These are phyloP conservation scores for Mycena amicta DNA, from an alignment of 768 basidiomycete species.

Conservation along the genomic window DNA sequence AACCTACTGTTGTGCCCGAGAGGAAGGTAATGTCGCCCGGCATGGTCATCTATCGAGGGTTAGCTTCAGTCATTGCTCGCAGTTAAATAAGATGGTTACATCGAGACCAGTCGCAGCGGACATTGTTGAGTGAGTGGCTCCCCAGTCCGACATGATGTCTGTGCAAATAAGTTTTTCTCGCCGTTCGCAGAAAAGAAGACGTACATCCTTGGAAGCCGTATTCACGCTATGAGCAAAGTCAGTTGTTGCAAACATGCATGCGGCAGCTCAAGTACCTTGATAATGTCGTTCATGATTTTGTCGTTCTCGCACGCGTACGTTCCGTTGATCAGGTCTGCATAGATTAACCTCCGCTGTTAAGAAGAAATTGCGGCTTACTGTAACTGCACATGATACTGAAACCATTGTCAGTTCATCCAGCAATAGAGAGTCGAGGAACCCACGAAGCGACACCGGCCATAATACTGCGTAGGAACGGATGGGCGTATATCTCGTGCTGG, in stretches of 20 bases:
- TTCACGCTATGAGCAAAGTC: constrained; percentile 40
- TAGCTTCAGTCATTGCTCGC: too few species aligned
- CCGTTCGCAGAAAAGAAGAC: constrained; percentile 20
- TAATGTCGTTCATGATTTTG: constrained; percentile 69
- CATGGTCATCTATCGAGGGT: constrained; percentile 63
- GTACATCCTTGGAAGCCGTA: constrained; percentile 76
- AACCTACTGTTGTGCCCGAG: constrained; percentile 26
- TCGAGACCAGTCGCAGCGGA: constrained; percentile 65
- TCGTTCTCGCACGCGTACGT: constrained; percentile 79
- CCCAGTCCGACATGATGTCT: constrained; percentile 79
- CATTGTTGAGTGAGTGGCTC: constrained; percentile 58
- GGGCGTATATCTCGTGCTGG: constrained; percentile 72
- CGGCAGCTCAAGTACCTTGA: constrained; percentile 42
- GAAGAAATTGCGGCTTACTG: constrained; percentile 1
- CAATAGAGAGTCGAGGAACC: background rate
- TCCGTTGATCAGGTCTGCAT: constrained; percentile 62
- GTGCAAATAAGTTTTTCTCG: background rate
- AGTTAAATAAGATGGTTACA: constrained; percentile 44
- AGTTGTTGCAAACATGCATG: background rate
- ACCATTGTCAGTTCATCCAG: background rate
- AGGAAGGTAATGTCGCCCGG: constrained; percentile 53
- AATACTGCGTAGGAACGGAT: constrained; percentile 69
- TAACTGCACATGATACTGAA: constrained; percentile 16
- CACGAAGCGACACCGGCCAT: constrained; percentile 66
- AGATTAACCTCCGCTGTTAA: background rate